Percentiles rank a stretch among this genome's conserved stretches.
Evolutionary conservation across 257 asterid genomes (phyloP).

Genomic region (Sherardia arvensis): DNA sequence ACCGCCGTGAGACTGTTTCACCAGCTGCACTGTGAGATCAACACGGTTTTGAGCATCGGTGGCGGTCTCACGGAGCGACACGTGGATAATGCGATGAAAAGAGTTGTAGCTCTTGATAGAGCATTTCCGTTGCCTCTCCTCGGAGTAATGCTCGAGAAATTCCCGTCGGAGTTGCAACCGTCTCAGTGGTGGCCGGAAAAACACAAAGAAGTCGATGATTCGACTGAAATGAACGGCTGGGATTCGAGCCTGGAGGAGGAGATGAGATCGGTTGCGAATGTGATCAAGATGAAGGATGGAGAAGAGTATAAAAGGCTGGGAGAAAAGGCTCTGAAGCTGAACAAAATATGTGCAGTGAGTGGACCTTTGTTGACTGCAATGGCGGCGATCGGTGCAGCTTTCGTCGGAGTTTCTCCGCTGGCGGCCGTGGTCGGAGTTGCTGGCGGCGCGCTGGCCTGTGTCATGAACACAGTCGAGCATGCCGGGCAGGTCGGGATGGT

Average conservation of each 20-base stretch:
- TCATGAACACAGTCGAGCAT: slow-evolving; percentile 55
- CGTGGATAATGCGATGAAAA: slow-evolving; percentile 43
- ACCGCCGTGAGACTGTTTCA: slow-evolving; percentile 52
- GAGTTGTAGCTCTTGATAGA: slow-evolving; percentile 49
- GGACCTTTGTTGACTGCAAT: slow-evolving; percentile 57
- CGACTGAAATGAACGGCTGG: slow-evolving; percentile 36
- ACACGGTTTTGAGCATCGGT: slow-evolving; percentile 25
- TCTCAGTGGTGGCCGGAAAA: slow-evolving; percentile 56
- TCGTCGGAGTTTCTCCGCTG: slow-evolving; percentile 29
- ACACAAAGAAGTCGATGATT: not conserved
- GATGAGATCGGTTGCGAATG: slow-evolving; percentile 34
- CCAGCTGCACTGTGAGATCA: slow-evolving; percentile 39
- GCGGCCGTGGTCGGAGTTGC: slow-evolving; percentile 32
- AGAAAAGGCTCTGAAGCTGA: slow-evolving; percentile 38
- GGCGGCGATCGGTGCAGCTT: slow-evolving; percentile 47
- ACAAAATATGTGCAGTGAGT: slow-evolving; percentile 30
- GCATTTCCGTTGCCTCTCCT: slow-evolving; percentile 49
- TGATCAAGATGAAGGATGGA: slow-evolving; percentile 31
- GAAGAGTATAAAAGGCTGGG: slow-evolving; percentile 48
- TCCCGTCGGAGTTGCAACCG: slow-evolving; percentile 35
- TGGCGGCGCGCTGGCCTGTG: slow-evolving; percentile 62
- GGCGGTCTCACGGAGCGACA: slow-evolving; percentile 27
- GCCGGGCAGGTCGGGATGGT: slow-evolving; percentile 84
- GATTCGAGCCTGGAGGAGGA: slow-evolving; percentile 40
- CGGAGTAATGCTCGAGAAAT: slow-evolving; percentile 26